A percentile compares a stretch with the other conserved stretches of the same genome.
phyloP scores from a whole-genome alignment of 345 rosid genomes.

The Rhodamnia argentea region DNA sequence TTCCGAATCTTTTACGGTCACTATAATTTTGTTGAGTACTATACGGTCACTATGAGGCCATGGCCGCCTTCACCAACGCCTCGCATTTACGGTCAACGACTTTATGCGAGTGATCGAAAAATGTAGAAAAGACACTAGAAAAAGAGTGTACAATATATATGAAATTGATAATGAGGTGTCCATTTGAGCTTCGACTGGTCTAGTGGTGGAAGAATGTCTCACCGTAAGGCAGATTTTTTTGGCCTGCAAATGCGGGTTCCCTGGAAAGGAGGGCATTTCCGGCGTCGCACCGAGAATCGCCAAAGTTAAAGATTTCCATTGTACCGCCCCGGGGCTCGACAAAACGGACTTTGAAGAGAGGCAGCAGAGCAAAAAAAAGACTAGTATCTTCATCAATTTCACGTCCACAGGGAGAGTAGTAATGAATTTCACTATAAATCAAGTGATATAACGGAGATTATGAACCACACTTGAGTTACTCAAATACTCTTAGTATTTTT shows the following conservation, averaged over 20 bases:
- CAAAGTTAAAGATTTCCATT: neutral
- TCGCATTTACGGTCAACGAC: conserved; percentile 18
- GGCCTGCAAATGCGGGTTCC: neutral
- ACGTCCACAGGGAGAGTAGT: too few species aligned
- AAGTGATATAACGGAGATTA: too few species aligned
- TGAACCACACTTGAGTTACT: too few species aligned
- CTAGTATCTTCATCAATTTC: neutral
- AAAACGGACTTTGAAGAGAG: neutral
- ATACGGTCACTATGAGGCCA: too few species aligned
- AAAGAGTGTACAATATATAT: conserved; percentile 23
- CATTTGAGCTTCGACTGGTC: conserved; percentile 14
- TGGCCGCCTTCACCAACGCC: too few species aligned
- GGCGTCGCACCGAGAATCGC: neutral
- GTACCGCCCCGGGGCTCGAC: neutral
- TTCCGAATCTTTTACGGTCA: too few species aligned
- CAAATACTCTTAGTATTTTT: too few species aligned
- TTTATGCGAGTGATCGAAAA: neutral
- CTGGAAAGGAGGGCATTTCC: neutral
- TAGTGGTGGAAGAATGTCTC: conserved; percentile 39
- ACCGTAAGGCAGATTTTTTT: conserved; percentile 31
- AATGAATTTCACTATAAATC: too few species aligned
- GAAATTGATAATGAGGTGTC: neutral
- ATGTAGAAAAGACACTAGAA: neutral
- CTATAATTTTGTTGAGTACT: too few species aligned
- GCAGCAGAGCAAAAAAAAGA: neutral